Evolutionary conservation across 2,329 filamentous ascomycete genomes (phyloP).

Genomic region (Laburnicola sp.): DNA sequence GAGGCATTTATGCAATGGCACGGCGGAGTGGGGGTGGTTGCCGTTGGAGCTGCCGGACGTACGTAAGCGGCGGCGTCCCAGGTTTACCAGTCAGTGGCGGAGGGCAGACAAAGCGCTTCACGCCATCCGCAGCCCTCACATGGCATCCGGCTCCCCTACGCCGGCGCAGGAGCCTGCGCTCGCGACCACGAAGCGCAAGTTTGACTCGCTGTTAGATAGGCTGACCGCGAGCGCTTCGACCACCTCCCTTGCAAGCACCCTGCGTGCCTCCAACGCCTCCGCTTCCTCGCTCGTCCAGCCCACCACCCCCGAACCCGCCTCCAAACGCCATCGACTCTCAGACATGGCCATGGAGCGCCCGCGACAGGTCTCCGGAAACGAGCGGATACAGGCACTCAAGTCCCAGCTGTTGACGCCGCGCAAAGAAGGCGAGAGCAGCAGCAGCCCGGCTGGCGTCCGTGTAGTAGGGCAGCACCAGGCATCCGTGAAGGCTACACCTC

Average conservation of each 20-base stretch:
- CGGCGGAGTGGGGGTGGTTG: constrained; percentile 21
- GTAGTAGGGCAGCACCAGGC: constrained; percentile 37
- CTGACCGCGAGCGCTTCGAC: constrained; percentile 57
- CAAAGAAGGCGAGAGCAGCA: constrained; percentile 18
- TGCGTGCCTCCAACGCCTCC: constrained; percentile 46
- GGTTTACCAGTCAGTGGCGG: too few relatives aligned
- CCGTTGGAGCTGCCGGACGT: background rate
- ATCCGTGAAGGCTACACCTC: constrained; percentile 24
- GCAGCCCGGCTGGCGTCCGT: constrained; percentile 28
- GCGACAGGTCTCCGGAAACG: constrained; percentile 34
- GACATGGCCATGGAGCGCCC: constrained; percentile 32
- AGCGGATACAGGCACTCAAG: constrained; percentile 36
- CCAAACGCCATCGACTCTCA: constrained; percentile 42
- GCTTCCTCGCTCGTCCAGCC: constrained; percentile 29
- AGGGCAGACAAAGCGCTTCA: constrained; percentile 35
- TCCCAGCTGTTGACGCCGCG: constrained; percentile 37
- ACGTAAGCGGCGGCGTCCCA: constrained; percentile 11
- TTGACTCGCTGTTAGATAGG: constrained; percentile 72
- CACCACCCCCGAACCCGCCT: constrained; percentile 33
- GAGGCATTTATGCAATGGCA: constrained; percentile 27
- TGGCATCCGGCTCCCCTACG: constrained; percentile 13
- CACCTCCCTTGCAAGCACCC: constrained; percentile 36
- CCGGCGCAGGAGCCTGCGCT: constrained; percentile 53
- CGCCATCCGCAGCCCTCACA: constrained; percentile 13
- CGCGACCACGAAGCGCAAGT: constrained; percentile 82